phyloP scores from a whole-genome alignment of 2,329 filamentous ascomycete genomes.

The Stagonosporopsis chrysanthemi region DNA sequence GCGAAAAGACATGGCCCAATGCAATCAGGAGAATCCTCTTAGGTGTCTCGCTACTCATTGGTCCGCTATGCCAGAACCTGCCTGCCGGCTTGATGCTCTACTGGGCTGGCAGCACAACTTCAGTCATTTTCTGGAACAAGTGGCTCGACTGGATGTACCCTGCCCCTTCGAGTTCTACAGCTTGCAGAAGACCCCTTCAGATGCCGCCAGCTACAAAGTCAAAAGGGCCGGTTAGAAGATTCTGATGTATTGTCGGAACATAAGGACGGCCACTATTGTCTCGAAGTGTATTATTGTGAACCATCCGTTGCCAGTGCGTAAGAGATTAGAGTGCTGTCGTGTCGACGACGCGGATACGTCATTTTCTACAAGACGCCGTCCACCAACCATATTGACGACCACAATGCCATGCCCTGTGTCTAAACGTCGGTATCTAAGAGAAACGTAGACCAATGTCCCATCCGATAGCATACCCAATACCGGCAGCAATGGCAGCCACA shows the following conservation, averaged over 20 bases:
- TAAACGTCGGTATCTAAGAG: too few relatives aligned
- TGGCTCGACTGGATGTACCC: constrained; percentile 45
- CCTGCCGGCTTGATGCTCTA: constrained; percentile 55
- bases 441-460: not conserved
- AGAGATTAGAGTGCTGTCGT: not conserved
- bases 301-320: not conserved
- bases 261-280: not conserved
- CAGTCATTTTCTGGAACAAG: constrained; percentile 44
- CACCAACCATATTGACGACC: not conserved
- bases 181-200: constrained; percentile 41
- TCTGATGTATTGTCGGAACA: not conserved
- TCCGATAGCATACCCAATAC: not conserved
- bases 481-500: not conserved
- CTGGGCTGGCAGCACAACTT: constrained; percentile 46
- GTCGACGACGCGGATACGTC: not conserved
- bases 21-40: constrained; percentile 37
- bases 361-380: not conserved
- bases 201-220: constrained; percentile 23
- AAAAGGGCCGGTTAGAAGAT: not conserved
- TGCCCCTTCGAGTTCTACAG: constrained; percentile 29
- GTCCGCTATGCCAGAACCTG: constrained; percentile 43
- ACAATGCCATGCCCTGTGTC: not conserved
- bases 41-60: constrained; percentile 42
- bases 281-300: not conserved
- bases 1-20: constrained; percentile 24